Percentiles rank a stretch among this genome's conserved stretches.
phyloP scores from a whole-genome alignment of 2,329 filamentous ascomycete species.

The Aspergillus aculeatus region DNA sequence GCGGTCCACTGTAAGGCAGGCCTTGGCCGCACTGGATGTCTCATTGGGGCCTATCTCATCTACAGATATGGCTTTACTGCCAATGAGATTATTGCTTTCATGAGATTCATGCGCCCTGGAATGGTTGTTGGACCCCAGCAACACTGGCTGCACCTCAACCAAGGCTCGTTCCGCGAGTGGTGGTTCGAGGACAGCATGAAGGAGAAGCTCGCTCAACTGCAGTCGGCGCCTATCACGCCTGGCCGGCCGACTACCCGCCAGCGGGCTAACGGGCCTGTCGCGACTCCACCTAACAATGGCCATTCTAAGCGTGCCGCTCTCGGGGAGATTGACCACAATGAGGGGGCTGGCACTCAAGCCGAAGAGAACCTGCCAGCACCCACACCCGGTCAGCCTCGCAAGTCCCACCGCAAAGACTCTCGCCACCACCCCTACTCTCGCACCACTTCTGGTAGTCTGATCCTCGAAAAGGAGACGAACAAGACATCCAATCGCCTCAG shows the following conservation, averaged over 20 bases:
- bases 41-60: constrained; percentile 96
- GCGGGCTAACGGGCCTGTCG: constrained; percentile 66
- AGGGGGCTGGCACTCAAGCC: constrained; percentile 45
- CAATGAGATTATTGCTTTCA: constrained; percentile 95
- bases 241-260: constrained; percentile 55
- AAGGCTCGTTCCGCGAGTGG: constrained; percentile 97
- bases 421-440: constrained; percentile 72
- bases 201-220: constrained; percentile 72
- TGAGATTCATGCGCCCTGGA: constrained; percentile 97
- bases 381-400: constrained; percentile 91
- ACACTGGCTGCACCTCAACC: constrained; percentile 97
- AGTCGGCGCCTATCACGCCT: constrained; percentile 58
- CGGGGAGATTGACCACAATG: constrained; percentile 89
- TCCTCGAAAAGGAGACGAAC: constrained; percentile 33
- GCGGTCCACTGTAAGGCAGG: constrained; percentile 99
- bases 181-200: constrained; percentile 79
- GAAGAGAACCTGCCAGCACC: constrained; percentile 93
- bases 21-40: constrained; percentile 87
- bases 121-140: constrained; percentile 99
- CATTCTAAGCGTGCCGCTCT: constrained; percentile 76
- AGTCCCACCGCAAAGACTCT: constrained; percentile 73
- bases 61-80: constrained; percentile 97
- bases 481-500: constrained; percentile 55
- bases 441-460: constrained; percentile 49
- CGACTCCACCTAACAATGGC: constrained; percentile 80